Base-by-base conservation (phyloP, 768 basidiomycete species). In the Suillus fuscotomentosus region DNA sequence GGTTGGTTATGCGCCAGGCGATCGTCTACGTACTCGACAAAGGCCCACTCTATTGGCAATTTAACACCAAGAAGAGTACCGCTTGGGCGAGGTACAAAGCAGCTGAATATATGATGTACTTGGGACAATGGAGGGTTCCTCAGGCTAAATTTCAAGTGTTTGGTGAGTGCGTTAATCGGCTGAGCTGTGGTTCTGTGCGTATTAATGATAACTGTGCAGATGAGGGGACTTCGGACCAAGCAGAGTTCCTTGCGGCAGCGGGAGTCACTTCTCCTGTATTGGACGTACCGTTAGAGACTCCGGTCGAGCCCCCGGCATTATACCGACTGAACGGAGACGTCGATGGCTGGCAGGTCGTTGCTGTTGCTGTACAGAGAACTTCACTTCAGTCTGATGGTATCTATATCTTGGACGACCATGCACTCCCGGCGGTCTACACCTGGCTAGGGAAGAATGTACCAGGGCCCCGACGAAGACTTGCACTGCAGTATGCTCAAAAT, bases 21-120 rank as follows among this genome's bases (percentile, higher is more conserved):
- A 84, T 85, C 41, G 84, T 85, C 1, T 88, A 85, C 71, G 80
- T 88, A 24, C 76, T 88, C 20, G 88, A 88, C 71, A 85, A 84
- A 72, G 86, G 86, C 43, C 65, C 71, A 1, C 68, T 81, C 45
- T 70, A 88, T 39, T 82, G 80, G 78, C 84, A 88, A 68, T 80
- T 83, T 64, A 88, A 88, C 67, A 84, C 84, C n/a, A 81, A 80
- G 65, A 73, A 74, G 7, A 85, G 86, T 60, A 69, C 76, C 2
- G 86, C 87, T 1, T 83, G 83, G 71, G 86, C 88, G 68, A 80
- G 81, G 42, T 88, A 84, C 75, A 85, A 83, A 68, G 85, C 87
- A 11, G 86, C 84, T 24, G 85, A 88, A 68, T 88, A 88, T 74
- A 83, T 81, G 4, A 80, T 79, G 67, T 77, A 70, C 34, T 69